phyloP scores from a whole-genome alignment of 306 rosid species.

The Rosa persica region DNA sequence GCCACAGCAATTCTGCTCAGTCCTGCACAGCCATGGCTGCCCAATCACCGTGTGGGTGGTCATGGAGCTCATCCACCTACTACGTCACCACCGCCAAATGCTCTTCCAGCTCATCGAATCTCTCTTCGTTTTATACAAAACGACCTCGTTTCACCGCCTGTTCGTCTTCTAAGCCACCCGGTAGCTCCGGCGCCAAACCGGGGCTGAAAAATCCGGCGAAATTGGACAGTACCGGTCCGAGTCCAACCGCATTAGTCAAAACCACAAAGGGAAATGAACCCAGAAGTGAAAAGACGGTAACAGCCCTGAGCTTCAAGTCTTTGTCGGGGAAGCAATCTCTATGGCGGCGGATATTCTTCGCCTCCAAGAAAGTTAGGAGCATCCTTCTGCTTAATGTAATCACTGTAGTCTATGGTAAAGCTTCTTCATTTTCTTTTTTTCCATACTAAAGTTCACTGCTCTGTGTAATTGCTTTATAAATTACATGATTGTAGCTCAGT shows the following conservation, averaged over 20 bases:
- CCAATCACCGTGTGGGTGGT: constrained; percentile 23
- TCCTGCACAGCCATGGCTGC: constrained; percentile 37
- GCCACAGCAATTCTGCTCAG: not conserved
- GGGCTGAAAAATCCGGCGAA: constrained; percentile 11
- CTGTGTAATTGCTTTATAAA: too few species aligned
- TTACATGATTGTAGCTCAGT: too few species aligned
- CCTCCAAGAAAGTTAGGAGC: constrained; percentile 63
- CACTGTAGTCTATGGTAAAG: constrained; percentile 56
- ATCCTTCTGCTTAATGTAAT: constrained; percentile 61
- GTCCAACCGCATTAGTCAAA: not conserved
- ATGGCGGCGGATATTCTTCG: constrained; percentile 49
- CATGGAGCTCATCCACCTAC: constrained; percentile 17
- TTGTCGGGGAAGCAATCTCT: constrained; percentile 40
- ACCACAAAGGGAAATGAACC: not conserved
- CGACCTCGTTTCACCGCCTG: constrained; percentile 31
- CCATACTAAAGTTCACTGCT: too few species aligned
- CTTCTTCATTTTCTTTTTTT: not conserved
- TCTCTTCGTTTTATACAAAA: constrained; percentile 26
- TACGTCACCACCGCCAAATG: not conserved
- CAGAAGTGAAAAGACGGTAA: not conserved
- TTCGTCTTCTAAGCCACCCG: constrained; percentile 17
- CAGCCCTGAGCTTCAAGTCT: constrained; percentile 29
- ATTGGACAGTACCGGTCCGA: constrained; percentile 21
- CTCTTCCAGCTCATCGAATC: constrained; percentile 15
- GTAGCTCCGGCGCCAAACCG: constrained; percentile 24